Evolutionary conservation across 192 early-diverging fungal genomes (phyloP).

Genomic region (Backusella tarrabulga): DNA sequence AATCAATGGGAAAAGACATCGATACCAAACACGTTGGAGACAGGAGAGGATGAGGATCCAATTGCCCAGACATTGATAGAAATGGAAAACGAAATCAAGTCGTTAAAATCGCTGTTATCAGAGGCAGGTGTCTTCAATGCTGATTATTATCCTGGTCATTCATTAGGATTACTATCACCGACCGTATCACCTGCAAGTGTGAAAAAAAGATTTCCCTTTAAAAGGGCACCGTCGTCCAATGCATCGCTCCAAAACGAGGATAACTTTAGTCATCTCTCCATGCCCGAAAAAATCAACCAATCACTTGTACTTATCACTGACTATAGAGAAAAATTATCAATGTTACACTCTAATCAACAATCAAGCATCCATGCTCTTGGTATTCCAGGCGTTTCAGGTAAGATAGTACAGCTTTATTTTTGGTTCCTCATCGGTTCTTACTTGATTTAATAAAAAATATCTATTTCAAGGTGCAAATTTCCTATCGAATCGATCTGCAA

Average conservation of each 20-base stretch:
- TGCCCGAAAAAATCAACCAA: background rate
- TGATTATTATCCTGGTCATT: background rate
- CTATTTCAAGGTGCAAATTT: background rate
- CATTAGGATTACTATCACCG: background rate
- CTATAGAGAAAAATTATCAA: background rate
- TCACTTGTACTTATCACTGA: background rate
- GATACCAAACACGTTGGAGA: background rate
- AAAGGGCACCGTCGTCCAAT: background rate
- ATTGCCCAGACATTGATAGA: background rate
- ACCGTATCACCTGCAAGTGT: background rate
- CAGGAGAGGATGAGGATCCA: background rate
- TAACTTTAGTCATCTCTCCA: background rate
- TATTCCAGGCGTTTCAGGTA: background rate
- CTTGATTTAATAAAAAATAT: background rate
- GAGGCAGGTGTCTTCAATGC: background rate
- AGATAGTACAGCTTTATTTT: background rate
- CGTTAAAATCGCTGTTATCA: slow-evolving; percentile 10
- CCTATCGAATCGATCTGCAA: background rate
- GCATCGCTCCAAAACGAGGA: background rate
- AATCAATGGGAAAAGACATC: background rate
- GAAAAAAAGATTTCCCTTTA: slow-evolving; percentile 8
- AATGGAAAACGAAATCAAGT: slow-evolving; percentile 34
- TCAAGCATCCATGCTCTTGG: background rate
- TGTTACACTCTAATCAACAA: background rate
- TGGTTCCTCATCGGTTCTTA: background rate